These are phyloP conservation scores for Cercophora samala DNA, from an alignment of 495 filamentous ascomycete species.

Conservation along the genomic window DNA sequence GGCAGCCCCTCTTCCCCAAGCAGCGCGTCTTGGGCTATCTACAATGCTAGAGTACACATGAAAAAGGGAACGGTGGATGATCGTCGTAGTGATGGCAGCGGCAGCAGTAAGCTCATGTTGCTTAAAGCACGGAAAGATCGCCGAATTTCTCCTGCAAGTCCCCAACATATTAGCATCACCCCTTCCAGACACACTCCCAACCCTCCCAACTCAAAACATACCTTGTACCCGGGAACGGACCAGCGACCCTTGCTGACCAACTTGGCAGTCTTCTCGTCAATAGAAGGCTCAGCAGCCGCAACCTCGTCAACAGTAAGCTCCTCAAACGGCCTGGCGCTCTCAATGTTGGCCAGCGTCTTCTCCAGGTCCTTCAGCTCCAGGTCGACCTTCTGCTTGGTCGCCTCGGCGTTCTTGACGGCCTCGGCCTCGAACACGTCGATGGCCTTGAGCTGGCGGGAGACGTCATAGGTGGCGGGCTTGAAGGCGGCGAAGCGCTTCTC, in stretches of 20 bases:
- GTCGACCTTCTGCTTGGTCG: conserved; percentile 93
- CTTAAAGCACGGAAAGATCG: conserved; percentile 87
- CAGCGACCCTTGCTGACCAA: conserved; percentile 96
- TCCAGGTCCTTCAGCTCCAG: conserved; percentile 85
- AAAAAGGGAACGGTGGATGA: conserved; percentile 25
- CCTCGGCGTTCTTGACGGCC: conserved; percentile 93
- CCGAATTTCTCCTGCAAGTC: conserved; percentile 90
- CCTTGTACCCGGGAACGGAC: conserved; percentile 98
- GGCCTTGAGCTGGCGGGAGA: conserved; percentile 86
- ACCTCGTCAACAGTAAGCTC: conserved; percentile 98
- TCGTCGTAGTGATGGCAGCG: conserved; percentile 1
- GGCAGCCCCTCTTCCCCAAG: conserved; percentile 13
- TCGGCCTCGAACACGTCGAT: conserved; percentile 97
- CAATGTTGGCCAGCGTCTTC: conserved; percentile 94
- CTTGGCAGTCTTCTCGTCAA: conserved; percentile 88
- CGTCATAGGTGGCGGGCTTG: conserved; percentile 88
- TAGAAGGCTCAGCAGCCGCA: conserved; percentile 84
- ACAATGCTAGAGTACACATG: conserved; percentile 58
- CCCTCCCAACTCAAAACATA: conserved; percentile 40
- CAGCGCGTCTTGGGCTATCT: conserved; percentile 42
- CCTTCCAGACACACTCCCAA: neutral
- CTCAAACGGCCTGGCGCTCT: conserved; percentile 92
- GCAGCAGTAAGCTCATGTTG: neutral
- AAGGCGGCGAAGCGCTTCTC: conserved; percentile 88
- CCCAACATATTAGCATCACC: neutral